Evolutionary conservation across 768 basidiomycete genomes (phyloP), one percentile per base, ranked within the genome.

Genomic region (Pholiota conissans): DNA sequence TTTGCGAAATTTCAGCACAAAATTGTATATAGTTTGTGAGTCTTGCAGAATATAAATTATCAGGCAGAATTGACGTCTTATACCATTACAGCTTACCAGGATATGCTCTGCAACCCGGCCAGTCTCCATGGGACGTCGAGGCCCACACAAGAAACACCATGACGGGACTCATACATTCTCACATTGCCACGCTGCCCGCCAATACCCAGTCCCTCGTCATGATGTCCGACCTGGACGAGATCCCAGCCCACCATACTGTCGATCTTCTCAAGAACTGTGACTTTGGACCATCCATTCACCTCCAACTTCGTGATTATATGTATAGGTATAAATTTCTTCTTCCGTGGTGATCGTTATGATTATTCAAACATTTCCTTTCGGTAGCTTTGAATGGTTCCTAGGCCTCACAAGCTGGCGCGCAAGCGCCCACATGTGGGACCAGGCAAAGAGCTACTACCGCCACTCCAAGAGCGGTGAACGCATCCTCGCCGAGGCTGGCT

Each of bases 151-250:
- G 84, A n/a, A 62, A 68, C 22, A 71, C 75, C 13, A 83, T 85
- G 83, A 79, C 82, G 22, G 57, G 58, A 10, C 68, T 85, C 46
- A 72, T 86, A 6, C 72, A 69, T 22, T 56, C 61, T 13, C 71
- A 80, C 42, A 72, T 80, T n/a, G 53, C 61, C 47, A 61, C 61
- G 20, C 71, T 73, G 26, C 58, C 73, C 30, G 48, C 67, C 5
- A 51, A 67, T 13, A 73, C 72, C 20, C 63, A 73, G 40, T 67
- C 72, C n/a, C 71, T 86, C 37, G 79, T 86, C 35, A 67, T 86
- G 54, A 84, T 86, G 79, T 80, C 82, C 7, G 85, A 87, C 65
- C 68, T 85, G 11, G 85, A 87, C 64, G 86, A 88, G 68, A 77
- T 88, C 40, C 84, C 84, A 3, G 74, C 81, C 0, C 69, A 71